Conservation (phyloP, 1,139 yeast species). For the Pichiaceae sp. region DNA sequence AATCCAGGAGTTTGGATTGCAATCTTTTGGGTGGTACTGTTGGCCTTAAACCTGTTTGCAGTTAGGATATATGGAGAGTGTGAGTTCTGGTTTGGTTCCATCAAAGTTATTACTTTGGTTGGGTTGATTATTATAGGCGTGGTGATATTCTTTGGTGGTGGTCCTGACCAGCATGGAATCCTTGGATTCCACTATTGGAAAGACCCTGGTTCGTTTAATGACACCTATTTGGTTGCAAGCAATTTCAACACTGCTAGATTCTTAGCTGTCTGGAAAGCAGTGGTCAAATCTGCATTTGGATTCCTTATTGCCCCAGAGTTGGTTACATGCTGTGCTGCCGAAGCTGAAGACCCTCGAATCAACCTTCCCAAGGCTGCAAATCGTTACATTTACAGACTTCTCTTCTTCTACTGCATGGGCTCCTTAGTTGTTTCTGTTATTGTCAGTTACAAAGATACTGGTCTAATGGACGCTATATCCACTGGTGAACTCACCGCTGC, state of each 20-base stretch:
- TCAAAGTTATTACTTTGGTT: conserved; percentile 46
- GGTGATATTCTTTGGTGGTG: conserved; percentile 39
- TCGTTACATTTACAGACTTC: conserved; percentile 38
- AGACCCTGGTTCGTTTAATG: conserved; percentile 80
- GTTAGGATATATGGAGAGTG: conserved; percentile 59
- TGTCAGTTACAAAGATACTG: conserved; percentile 29
- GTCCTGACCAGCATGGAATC: conserved; percentile 34
- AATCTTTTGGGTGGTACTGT: conserved; percentile 44
- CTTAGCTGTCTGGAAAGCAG: conserved; percentile 46
- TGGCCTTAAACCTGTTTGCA: conserved; percentile 48
- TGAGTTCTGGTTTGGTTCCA: conserved; percentile 60
- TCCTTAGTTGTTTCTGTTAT: conserved; percentile 39
- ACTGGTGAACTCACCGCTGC: conserved; percentile 25
- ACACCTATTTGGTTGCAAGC: conserved; percentile 36
- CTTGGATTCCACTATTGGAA: conserved; percentile 88
- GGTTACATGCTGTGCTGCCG: conserved; percentile 42
- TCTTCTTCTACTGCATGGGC: conserved; percentile 36
- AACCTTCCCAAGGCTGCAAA: conserved; percentile 39
- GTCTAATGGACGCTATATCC: conserved; percentile 26
- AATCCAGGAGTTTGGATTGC: conserved; percentile 64
- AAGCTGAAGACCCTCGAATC: conserved; percentile 36
- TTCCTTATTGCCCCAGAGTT: conserved; percentile 53
- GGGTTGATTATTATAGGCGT: conserved; percentile 41
- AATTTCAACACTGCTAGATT: conserved; percentile 44
- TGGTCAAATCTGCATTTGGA: conserved; percentile 72